Base-by-base conservation (phyloP, 495 filamentous ascomycete genomes). In the Penicillium daleae region DNA sequence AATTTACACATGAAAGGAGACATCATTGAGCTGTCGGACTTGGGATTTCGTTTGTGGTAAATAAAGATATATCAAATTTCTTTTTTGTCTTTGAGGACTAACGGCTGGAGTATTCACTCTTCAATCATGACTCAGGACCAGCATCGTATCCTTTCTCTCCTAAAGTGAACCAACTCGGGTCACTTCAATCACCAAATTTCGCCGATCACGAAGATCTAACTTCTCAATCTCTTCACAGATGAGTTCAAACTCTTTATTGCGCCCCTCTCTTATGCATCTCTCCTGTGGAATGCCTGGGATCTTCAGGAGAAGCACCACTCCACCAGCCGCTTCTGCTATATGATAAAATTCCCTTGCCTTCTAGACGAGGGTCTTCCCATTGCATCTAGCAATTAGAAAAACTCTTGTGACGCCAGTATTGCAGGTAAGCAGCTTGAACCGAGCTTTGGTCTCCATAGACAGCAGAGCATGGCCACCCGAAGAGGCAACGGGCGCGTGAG, bases 221-320 rank as follows among this genome's bases (percentile, higher is more conserved):
- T 27, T 27, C 48, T 17, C 12, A 13, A 46, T 10, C 0, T 46
- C 40, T 19, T 46, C 19, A 10, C 35, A 46, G 19, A 74, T 61
- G 6, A 69, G 40, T 15, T 52, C 35, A 37, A 72, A 72, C 29
- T 76, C 71, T 12, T 71, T 66, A 8, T 64, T 40, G 21, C 62
- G 67, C 1, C 59, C 66, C 21, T 69, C 67, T 29, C 71, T 65
- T 6, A 73, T 12, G 27, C 63, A 67, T 8, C 65, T 58, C 3
- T 54, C 46, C 6, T 59, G 60, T 0, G 13, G 13, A 15, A 67
- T 13, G 0, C 70, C 65, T 5, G 67, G 42, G n/a, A 68, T 50
- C 57, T 68, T 61, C 49, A 68, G 74, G 2, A 57, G 48, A 2
- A 76, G 60, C 6, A 52, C 59, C 13, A 56, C 27, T 2, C 24